Evolutionary conservation across 2,329 filamentous ascomycete species (phyloP).

Genomic region (Teratosphaeriaceae sp.): DNA sequence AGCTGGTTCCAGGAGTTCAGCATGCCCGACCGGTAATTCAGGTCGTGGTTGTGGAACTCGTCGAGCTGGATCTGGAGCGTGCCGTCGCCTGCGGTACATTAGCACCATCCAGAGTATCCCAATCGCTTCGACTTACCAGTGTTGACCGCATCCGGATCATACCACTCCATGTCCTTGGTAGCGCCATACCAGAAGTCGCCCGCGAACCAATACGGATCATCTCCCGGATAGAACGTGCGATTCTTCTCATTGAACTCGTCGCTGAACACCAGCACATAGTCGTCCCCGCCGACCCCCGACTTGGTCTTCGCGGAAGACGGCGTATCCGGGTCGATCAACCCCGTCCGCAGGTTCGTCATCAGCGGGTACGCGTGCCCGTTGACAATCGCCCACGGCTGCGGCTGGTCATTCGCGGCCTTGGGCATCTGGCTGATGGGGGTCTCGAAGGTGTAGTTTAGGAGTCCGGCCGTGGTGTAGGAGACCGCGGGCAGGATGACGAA

Average conservation of each 20-base stretch:
- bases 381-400: constrained; percentile 39
- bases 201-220: constrained; percentile 50
- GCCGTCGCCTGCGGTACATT: constrained; percentile 29
- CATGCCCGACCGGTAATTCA: constrained; percentile 46
- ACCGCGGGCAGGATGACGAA: constrained; percentile 48
- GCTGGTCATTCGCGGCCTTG: constrained; percentile 14
- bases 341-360: constrained; percentile 41
- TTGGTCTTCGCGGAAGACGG: constrained; percentile 40
- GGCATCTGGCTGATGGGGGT: constrained; percentile 36
- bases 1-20: constrained; percentile 48
- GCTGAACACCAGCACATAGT: constrained; percentile 47
- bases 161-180: constrained; percentile 46
- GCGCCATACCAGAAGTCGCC: constrained; percentile 50
- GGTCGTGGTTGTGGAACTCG: constrained; percentile 38
- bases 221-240: constrained; percentile 50
- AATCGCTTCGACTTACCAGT: constrained; percentile 28
- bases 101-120: neutral
- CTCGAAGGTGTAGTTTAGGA: constrained; percentile 33
- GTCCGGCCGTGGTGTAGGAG: constrained; percentile 36
- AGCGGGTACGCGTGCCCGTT: constrained; percentile 43
- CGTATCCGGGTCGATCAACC: constrained; percentile 48
- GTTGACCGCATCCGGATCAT: constrained; percentile 47
- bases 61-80: constrained; percentile 43
- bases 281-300: constrained; percentile 40
- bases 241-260: constrained; percentile 51